Percentiles rank a stretch among this genome's conserved stretches.
phyloP scores from a whole-genome alignment of 2,329 filamentous ascomycete species.

The Colletotrichum lupini region DNA sequence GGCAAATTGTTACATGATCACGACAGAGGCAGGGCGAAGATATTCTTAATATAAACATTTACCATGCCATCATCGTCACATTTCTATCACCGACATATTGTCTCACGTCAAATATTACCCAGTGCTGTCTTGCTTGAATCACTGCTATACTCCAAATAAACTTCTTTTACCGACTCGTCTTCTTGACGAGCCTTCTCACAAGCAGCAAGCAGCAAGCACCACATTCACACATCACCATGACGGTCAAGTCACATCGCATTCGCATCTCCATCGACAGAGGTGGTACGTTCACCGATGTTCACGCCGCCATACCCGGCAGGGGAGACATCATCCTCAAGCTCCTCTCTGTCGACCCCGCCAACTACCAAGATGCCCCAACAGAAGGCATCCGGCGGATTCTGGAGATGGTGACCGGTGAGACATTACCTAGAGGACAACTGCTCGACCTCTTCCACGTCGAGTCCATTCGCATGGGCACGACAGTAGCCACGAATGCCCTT shows the following conservation, averaged over 20 bases:
- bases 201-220: constrained; percentile 1
- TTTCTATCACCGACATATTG: neutral
- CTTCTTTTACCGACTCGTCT: neutral
- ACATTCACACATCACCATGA: constrained; percentile 35
- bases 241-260: constrained; percentile 42
- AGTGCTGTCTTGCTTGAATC: neutral
- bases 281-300: constrained; percentile 76
- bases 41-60: constrained; percentile 12
- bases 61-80: neutral
- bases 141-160: constrained; percentile 7
- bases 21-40: neutral
- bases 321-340: constrained; percentile 79
- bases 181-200: neutral
- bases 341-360: constrained; percentile 76
- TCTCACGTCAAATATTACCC: neutral
- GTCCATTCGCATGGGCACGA: constrained; percentile 84
- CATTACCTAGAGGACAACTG: constrained; percentile 46
- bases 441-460: constrained; percentile 57
- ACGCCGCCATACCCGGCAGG: constrained; percentile 72
- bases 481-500: constrained; percentile 82
- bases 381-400: constrained; percentile 72
- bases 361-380: constrained; percentile 79
- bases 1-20: constrained; percentile 26
- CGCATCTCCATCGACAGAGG: constrained; percentile 47
- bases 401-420: constrained; percentile 45